Evolutionary conservation across 1,139 yeast genomes (phyloP), one percentile per base, ranked within the genome.

Genomic region (Protomyces inouyei): DNA sequence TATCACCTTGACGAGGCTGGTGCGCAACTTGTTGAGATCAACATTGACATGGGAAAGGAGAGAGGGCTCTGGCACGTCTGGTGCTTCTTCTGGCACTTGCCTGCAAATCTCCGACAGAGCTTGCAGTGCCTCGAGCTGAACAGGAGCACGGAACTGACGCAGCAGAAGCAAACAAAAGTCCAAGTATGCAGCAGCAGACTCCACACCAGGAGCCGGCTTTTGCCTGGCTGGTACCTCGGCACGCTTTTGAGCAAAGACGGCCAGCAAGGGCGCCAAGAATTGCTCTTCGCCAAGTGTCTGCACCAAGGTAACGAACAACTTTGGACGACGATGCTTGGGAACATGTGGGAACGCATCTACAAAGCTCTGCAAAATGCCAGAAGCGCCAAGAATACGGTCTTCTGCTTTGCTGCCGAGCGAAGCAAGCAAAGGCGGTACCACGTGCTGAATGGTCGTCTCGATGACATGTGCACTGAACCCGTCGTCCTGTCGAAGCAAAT

Each of bases 401-500:
- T 52, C 65, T 12, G 66, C 55, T 10, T 55, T 53, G 18, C 36
- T 25, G 28, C 55, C 54, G 4, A 66, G 57, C 21, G 69, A 83
- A 21, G 82, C 79, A 9, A 95, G 85, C 68, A 93, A 80, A 0
- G 98, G 97, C 3, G 98, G 98, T 55, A 93, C 86, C 60, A 93
- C 97, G 71, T 88, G 86, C 16, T 88, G 80, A 63, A 93, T 87
- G 2, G 99, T 93, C 74, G 90, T 95, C 72, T 91, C 96, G 68
- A 95, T 90, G 48, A 93, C 97, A 69, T 88, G 87, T 55, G 88
- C 88, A 1, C 97, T 89, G 73, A 89, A 92, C 72, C 91, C 97
- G 74, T 93, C 98, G 75, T 93, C 98, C 77, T 93, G 97, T 73
- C 97, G 86, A 61, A 95, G 84, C 12, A 98, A 91, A 72, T 91